Base-by-base conservation (phyloP, 371 early-diverging fungal species). In the Umbelopsis sp. region DNA sequence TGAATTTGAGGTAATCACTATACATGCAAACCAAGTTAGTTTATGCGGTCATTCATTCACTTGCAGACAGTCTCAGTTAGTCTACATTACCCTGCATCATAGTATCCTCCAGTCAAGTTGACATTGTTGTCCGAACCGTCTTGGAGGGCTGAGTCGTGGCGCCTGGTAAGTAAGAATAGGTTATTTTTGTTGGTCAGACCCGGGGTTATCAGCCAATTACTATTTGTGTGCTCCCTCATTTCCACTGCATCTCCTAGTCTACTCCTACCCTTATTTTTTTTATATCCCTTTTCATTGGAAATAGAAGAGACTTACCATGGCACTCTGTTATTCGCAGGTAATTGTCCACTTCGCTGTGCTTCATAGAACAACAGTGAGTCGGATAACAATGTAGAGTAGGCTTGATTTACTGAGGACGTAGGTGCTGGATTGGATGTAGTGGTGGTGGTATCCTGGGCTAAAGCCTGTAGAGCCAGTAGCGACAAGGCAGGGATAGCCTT, bases 1-100 rank as follows among this genome's bases (percentile, higher is more conserved):
- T 82, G 69, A 89, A 89, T 68, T 88, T 90, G 22, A 90, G 50
- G 65, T 90, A 87, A 68, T 90, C 89, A 32, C 89, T 82, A 38
- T 25, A 52, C 24, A 10, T 50, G 22, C n/a, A 62, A 45, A 44
- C 10, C 14, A 44, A 9, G 53, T 22, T 24, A 8, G 29, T 32
- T 45, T 3, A 5, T 41, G 41, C 41, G 12, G 7, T 41, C 7
- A 41, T 41, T 41, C 41, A 41, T 41, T 41, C 41, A 41, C 41
- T 22, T 22, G 22, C 22, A 22, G 22, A 22, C 22, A 22, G 22
- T 22, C 22, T 22, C 22, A 22, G 22, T 22, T 22, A 41, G 41
- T 12, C 7, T 41, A 12, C 41, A 41, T 41, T 41, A 76, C 74
- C 79, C 80, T 44, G 80, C 80, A 63, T 84, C 82, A 64, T 80